These are phyloP conservation scores for Leishmania lainsoni DNA, from an alignment of 208 protist genomes.

Conservation along the genomic window DNA sequence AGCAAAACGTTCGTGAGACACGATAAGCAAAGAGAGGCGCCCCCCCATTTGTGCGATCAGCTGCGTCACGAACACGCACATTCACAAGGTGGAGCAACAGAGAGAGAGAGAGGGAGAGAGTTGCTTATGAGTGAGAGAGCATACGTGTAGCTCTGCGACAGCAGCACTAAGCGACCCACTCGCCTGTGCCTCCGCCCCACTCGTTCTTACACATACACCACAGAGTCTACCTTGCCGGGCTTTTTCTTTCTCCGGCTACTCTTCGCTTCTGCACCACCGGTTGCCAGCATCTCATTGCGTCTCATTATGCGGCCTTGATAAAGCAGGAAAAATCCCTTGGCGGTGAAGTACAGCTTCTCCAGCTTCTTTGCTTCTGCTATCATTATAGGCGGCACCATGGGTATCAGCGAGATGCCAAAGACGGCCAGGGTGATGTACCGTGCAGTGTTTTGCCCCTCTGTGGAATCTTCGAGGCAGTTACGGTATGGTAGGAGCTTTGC, in stretches of 20 bases:
- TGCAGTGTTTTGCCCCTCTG: background rate
- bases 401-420: background rate
- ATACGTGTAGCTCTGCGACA: background rate
- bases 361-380: conserved; percentile 10
- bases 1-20: background rate
- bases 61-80: background rate
- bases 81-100: background rate
- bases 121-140: background rate
- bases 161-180: background rate
- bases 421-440: background rate
- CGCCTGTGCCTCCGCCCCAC: background rate
- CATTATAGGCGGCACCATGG: conserved; percentile 30
- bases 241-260: background rate
- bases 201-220: background rate
- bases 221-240: background rate
- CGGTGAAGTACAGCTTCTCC: conserved; percentile 11
- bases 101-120: background rate
- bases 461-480: background rate
- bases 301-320: background rate
- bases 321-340: conserved; percentile 1
- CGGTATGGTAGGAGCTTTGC: conserved; percentile 11
- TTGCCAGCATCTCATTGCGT: background rate
- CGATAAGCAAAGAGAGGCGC: background rate
- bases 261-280: background rate
- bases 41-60: background rate